Evolutionary conservation across 148 eudicot species (phyloP), one percentile per base, ranked within the genome.

Genomic region (Vaccinium vitisidaea): DNA sequence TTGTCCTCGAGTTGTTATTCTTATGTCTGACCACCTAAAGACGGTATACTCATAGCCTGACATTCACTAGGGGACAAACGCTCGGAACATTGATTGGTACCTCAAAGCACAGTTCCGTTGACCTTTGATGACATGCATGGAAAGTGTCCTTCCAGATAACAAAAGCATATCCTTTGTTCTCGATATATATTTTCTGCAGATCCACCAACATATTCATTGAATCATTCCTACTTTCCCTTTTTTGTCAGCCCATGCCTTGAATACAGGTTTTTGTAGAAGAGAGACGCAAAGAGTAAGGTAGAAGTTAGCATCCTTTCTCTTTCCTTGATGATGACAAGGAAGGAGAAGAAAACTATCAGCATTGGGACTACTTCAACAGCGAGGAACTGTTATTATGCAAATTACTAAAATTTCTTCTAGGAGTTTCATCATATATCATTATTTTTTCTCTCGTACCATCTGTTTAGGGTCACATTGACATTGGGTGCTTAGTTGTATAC

Each of bases 361-460:
- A 76, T n/a, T n/a, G 55, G 55, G 12, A 76, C 55, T 76, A 76
- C 54, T 48, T 58, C 71, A 59, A 46, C 12, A 71, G 53, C 82
- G 48, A 15, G 12, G 1, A 25, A 25, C 15, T 27, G n/a, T 25
- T 19, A 19, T 82, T 9, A 71, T 61, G 55, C 76, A 23, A 48
- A 52, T 82, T 81, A 46, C n/a, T 73, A 32, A 74, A 5, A 43
- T 73, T 36, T 83, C 80, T 56, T 32, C 59, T 48, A 18, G n/a
- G 78, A 82, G 12, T 83, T 43, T 49, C 80, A 74, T 32, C 79
- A 30, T 15, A 55, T 16, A 23, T 30, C 49, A 14, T 1, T 81
- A 16, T 43, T 27, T 23, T 46, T 81, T 2, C 46, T 11, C 53
- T 21, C 8, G 2, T 18, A 39, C 56, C 21, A 46, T n/a, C 74